These are phyloP conservation scores for Jacaranda copaia DNA, from an alignment of 257 asterid genomes.

Conservation along the genomic window DNA sequence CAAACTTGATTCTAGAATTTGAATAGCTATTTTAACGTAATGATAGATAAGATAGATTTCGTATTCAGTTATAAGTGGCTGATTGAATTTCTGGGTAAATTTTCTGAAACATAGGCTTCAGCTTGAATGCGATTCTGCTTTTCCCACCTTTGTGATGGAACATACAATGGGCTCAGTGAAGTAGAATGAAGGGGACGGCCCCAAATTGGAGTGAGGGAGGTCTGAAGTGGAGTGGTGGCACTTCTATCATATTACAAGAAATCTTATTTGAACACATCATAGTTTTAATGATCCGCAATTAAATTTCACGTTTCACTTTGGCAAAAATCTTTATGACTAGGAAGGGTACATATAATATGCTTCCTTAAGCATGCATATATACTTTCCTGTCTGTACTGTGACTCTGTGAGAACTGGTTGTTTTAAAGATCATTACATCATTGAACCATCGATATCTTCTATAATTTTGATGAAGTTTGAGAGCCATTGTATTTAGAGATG, in stretches of 20 bases:
- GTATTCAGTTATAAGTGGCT: background rate
- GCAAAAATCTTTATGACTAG: background rate
- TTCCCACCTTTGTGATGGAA: background rate
- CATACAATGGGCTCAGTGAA: background rate
- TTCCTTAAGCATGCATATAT: slow-evolving; percentile 11
- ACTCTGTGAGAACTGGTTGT: slow-evolving; percentile 1
- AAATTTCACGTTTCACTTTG: background rate
- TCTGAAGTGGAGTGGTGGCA: slow-evolving; percentile 15
- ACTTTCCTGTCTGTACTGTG: background rate
- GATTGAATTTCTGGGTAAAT: background rate
- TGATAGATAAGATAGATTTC: slow-evolving; percentile 3
- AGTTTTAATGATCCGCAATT: background rate
- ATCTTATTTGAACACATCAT: background rate
- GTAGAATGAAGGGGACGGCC: slow-evolving; percentile 11
- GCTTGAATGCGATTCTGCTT: background rate
- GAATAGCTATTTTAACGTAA: slow-evolving; percentile 4
- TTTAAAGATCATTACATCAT: background rate
- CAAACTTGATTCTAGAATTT: background rate
- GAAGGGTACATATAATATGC: background rate
- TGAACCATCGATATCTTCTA: background rate
- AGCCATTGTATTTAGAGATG: background rate
- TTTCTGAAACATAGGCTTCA: slow-evolving; percentile 21
- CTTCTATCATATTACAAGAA: background rate
- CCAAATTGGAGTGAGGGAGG: background rate
- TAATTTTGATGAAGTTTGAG: background rate